phyloP scores from a whole-genome alignment of 169 alveolate species.

The Cryptosporidium parvum region DNA sequence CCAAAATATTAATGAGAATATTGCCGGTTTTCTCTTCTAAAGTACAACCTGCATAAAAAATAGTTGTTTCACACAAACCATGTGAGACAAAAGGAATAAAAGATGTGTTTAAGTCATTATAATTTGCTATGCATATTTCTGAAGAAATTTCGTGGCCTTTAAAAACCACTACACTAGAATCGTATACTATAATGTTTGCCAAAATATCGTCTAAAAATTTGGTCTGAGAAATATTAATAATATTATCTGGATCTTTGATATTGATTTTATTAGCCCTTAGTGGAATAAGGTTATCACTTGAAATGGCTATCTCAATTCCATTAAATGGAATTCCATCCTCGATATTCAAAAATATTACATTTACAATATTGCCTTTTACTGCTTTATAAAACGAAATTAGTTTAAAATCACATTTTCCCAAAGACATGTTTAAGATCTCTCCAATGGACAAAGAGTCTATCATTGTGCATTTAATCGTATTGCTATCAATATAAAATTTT shows the following conservation, averaged over 20 bases:
- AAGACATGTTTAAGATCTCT: neutral
- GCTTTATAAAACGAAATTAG: neutral
- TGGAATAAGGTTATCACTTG: conserved; percentile 26
- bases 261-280: neutral
- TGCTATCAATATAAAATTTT: neutral
- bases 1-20: conserved; percentile 3
- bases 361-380: neutral
- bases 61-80: neutral
- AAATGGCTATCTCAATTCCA: conserved; percentile 20
- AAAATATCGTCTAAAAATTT: neutral
- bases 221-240: conserved; percentile 9
- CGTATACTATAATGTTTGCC: neutral
- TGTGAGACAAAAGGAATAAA: conserved; percentile 31
- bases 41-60: conserved; percentile 16
- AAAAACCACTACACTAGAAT: neutral
- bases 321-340: neutral
- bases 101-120: neutral
- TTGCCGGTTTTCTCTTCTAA: neutral
- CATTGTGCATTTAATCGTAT: neutral
- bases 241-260: neutral
- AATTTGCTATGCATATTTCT: neutral
- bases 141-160: neutral
- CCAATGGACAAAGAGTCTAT: conserved; percentile 10
- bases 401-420: neutral
- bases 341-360: neutral